phyloP scores from a whole-genome alignment of 106 monocot species.

The Amphibolis antarctica region DNA sequence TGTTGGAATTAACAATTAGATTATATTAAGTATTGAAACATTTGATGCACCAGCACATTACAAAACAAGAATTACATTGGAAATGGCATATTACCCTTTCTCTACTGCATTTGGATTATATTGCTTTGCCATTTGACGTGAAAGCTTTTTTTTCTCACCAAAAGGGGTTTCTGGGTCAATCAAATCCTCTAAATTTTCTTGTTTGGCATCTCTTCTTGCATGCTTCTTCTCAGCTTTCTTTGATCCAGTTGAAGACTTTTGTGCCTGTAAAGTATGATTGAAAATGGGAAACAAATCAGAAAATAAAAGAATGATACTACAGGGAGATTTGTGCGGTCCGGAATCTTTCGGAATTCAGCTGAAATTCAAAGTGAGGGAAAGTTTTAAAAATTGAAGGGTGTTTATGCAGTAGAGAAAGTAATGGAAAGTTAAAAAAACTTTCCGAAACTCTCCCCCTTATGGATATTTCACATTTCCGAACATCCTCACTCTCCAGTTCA shows the following conservation, averaged over 20 bases:
- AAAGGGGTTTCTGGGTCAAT: slow-evolving; percentile 53
- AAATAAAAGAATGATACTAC: background rate
- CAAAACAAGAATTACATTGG: background rate
- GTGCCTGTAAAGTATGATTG: slow-evolving; percentile 15
- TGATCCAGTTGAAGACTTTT: slow-evolving; percentile 30
- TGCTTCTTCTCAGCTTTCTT: slow-evolving; percentile 71
- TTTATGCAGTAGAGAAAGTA: no score
- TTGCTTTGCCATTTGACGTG: slow-evolving; percentile 80
- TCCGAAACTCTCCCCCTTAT: no score
- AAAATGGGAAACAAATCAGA: background rate
- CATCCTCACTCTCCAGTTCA: no score
- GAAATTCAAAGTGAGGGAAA: no score
- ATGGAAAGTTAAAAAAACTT: no score
- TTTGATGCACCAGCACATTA: background rate
- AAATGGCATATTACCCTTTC: slow-evolving; percentile 48
- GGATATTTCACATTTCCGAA: no score
- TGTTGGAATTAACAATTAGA: slow-evolving; percentile 7
- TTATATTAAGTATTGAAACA: background rate
- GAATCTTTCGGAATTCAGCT: no score
- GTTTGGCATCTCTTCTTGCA: slow-evolving; percentile 33
- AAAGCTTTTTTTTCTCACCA: slow-evolving; percentile 82
- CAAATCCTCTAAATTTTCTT: slow-evolving; percentile 71
- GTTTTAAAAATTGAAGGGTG: no score
- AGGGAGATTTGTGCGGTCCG: no score
- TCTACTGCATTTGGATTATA: slow-evolving; percentile 85